Evolutionary conservation across 495 filamentous ascomycete genomes (phyloP), one percentile per base, ranked within the genome.

Genomic region (Cenococcum geophilum): DNA sequence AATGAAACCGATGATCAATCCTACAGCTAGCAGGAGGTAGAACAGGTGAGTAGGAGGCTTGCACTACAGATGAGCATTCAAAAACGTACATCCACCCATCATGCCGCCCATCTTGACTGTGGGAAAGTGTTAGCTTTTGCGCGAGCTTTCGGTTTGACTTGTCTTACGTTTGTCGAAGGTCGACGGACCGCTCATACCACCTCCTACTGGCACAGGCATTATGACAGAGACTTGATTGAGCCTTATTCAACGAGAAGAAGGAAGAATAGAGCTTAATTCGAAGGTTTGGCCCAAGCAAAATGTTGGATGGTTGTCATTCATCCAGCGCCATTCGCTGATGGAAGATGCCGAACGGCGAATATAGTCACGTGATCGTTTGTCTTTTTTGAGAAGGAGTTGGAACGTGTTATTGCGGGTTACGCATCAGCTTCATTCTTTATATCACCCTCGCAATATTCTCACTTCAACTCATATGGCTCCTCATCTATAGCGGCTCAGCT

Each of bases 21-120:
- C 93, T 54, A 97, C 93, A 71, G 89, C 92, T 97, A 70, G 40
- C 40, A 45, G 11, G 40, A 45, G 14, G 18, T 59, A 66, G 68
- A n/a, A 52, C 5, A 27, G 27, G 27, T 32, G 6, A 32, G 27
- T 32, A 6, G 27, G 27, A 6, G 2, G 27, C 27, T 6, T 2
- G 27, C 27, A 32, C 6, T 32, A 32, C 3, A 32, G 27, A 32
- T 32, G 27, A 3, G 27, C 27, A 3, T 32, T 32, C 3, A 27
- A 27, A 51, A 32, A 82, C 91, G 59, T 87, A 96, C 92, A 92
- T 58, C 91, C 89, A 61, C 93, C 93, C 89, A 97, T 96, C 86
- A 98, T 83, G 59, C 86, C 90, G 60, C 93, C 93, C 89, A 97
- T 95, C 79, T 95, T 97, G 76, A 92, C 93, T 98, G 65, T 58